Base-by-base conservation (phyloP, 352 stramenopile species). In the Globisporangium canariense region DNA sequence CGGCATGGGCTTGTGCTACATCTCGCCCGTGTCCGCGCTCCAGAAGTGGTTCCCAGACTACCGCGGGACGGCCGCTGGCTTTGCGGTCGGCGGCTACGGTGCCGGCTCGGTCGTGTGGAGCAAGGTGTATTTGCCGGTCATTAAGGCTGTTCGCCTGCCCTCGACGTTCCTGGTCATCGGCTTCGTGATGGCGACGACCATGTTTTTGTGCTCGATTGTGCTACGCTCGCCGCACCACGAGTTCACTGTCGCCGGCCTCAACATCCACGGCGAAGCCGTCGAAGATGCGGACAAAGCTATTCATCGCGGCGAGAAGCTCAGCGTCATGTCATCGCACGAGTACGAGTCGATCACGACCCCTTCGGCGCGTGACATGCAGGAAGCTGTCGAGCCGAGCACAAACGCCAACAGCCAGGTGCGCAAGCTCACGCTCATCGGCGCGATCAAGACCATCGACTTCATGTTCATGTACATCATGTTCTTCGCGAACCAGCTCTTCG, bases 11-110 rank as follows among this genome's bases (percentile, higher is more conserved):
- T 54, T 92, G 22, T 88, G 80, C 77, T 91, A 91, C 71, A 88
- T 92, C 58, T 89, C 81, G 4, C 83, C 83, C 2, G 83, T 92
- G 10, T 88, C 77, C n/a, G 73, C 81, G 16, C 66, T 92, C 6
- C 81, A 90, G 65, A 89, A 90, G 52, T 92, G 83, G 83, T 92
- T 92, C 67, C 83, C 83, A 9, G 83, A 92, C 65, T 86, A 89
- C 60, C 79, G 83, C 18, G 83, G 83, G 18, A 81, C 77, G 11
- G 83, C 83, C 20, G 83, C 83, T 8, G 83, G 83, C 14, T 90
- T 92, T 49, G 83, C 83, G 9, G 78, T 91, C 3, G 79, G 73
- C 9, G 79, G 81, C 11, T 89, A 86, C 58, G 83, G 83, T 49
- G 78, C 76, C 6, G 83, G 83, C 0, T 80, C 83, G 0, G 74